Base-by-base conservation (phyloP, 169 alveolate species). In the Haemoproteus tartakovskyi region DNA sequence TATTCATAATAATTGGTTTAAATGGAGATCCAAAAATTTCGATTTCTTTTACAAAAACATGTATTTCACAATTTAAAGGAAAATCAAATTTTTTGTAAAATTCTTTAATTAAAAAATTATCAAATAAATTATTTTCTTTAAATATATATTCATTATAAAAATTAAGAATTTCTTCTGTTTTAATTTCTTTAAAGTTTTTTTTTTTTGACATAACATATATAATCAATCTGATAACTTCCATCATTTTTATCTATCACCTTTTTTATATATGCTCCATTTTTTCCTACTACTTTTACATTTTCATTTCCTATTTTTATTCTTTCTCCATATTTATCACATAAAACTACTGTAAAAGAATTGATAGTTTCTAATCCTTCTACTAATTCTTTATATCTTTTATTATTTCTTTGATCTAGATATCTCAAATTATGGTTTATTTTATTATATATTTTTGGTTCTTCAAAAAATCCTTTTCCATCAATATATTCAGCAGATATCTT, bases 171-270 rank as follows among this genome's bases (percentile, higher is more conserved):
- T 74, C 37, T 74, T 48, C 54, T 43, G 27, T 56, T 1, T 45
- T 60, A 4, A 45, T 56, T 56, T 33, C 47, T 56, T 37, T 27
- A 22, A 14, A n/a, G 37, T 74, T 56, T 59, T 24, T 57, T 30
- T 24, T 50, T 59, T 24, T 50, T 57, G 46, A 56, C 41, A 56
- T 59, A 60, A 26, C 45, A 4, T 4, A 45, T 19, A 41, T 79
- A 79, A n/a, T 62, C 61, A 14, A 79, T 43, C n/a, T 29, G 40
- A 46, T 79, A 79, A 40, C 78, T 79, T 12, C 86, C 86, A 3
- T 79, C 59, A 41, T 43, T 27, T 51, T 79, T 79, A 14, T 79
- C 86, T 19, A 62, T 52, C n/a, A 79, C 78, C 1, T 62, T 52
- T 60, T 79, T 79, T 9, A 79, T 79, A 36, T 79, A 29, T 14